Evolutionary conservation across 257 asterid species (phyloP).

Genomic region (Fraxinus anomala): DNA sequence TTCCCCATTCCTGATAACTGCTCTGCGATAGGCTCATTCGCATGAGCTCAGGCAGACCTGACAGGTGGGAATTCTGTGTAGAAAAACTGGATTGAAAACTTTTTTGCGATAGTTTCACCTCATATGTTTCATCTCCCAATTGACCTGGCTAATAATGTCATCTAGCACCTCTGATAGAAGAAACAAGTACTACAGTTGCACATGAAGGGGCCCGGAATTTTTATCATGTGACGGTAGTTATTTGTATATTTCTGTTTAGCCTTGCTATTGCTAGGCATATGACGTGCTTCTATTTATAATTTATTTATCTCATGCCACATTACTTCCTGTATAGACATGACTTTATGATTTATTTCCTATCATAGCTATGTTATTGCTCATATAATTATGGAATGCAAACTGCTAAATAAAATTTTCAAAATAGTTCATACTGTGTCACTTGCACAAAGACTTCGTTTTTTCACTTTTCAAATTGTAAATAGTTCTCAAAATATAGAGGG

Average conservation of each 20-base stretch:
- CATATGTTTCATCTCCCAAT: background rate
- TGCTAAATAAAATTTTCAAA: background rate
- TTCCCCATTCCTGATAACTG: conserved; percentile 5
- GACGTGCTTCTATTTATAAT: background rate
- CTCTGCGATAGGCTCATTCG: conserved; percentile 5
- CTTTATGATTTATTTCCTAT: background rate
- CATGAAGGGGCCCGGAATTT: background rate
- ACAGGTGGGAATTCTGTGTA: background rate
- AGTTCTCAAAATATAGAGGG: background rate
- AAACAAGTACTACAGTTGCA: background rate
- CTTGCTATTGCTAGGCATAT: background rate
- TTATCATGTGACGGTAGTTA: background rate
- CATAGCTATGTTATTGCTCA: background rate
- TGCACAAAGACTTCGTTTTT: background rate
- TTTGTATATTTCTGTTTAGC: background rate
- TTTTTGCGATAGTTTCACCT: background rate
- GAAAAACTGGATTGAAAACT: conserved; percentile 2
- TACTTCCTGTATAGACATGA: background rate
- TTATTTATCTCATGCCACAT: conserved; percentile 2
- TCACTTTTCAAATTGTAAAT: background rate
- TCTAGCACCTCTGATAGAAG: background rate
- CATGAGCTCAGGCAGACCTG: background rate
- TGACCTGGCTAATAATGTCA: background rate
- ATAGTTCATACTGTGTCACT: background rate
- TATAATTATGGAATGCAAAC: background rate